Base-by-base conservation (phyloP, 2,329 filamentous ascomycete species). In the Penicillium digitatum region DNA sequence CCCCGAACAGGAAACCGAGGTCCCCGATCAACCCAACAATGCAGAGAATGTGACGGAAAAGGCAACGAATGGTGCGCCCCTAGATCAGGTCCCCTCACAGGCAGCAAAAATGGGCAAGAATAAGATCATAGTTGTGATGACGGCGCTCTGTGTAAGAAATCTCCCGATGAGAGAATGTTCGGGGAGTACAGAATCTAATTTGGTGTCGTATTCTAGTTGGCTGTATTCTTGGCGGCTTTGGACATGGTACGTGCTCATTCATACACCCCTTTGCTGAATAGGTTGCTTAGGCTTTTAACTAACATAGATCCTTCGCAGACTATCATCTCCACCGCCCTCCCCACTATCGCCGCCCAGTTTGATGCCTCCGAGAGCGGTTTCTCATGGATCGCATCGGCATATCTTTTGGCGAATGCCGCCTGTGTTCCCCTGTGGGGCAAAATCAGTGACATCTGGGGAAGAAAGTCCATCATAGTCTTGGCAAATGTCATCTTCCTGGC, bases 401-500 rank as follows among this genome's bases (percentile, higher is more conserved):
- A 76, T 60, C 67, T 79, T 16, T 66, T 79, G 48, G 75, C 72
- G 49, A 76, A 78, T 60, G 73, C 78, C 22, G 69, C 76, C 14
- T 74, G 79, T 20, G 80, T 81, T 2, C 82, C 82, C 2, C 75
- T 82, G 31, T 86, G 83, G 82, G 82, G 83, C 22, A 86, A 86
- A 64, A 72, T 86, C 22, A 83, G 81, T 42, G 86, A 88, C 60
- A 87, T 88, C 55, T 87, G 82, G 73, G 85, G 86, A 2, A 77
- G 86, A 38, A 88, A 87, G 62, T 80, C 80, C 12, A 78, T 86
- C 46, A 72, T 88, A 29, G 72, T 88, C 14, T 62, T 80, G 3
- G 83, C 83, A 18, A 85, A 86, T 55, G 71, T 79, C 18, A 72
- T 85, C 24, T 88, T 88, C 73, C 79, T 87, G 52, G 69, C 84